These are phyloP conservation scores for Talinum fruticosum DNA, from an alignment of 148 eudicot species.

Conservation along the genomic window DNA sequence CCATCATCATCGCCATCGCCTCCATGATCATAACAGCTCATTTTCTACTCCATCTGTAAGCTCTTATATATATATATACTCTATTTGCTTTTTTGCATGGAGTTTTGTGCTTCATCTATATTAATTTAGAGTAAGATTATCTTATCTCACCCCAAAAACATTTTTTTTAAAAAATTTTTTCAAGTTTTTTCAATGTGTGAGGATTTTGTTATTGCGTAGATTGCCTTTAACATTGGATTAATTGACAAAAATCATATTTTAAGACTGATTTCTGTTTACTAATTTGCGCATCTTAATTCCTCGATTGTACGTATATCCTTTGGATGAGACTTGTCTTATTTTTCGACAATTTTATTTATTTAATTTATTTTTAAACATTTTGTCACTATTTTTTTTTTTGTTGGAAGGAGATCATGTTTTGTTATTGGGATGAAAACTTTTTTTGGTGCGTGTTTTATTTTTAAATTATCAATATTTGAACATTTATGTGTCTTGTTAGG, in stretches of 20 bases:
- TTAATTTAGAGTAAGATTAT: no score
- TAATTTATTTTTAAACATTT: not conserved
- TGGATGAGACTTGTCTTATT: no score
- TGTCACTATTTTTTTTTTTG: not conserved
- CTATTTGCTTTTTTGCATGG: no score
- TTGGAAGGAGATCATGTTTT: not conserved
- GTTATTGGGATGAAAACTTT: not conserved
- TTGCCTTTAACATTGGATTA: not conserved
- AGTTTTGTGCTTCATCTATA: no score
- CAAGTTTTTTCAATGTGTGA: no score
- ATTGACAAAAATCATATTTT: not conserved
- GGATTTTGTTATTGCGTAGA: no score
- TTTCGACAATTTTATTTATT: not conserved
- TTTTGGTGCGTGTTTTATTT: no score
- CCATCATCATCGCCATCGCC: not conserved
- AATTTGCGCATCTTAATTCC: not conserved
- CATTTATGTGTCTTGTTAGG: not conserved
- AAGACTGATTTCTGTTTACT: no score
- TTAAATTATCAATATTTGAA: not conserved
- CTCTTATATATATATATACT: no score
- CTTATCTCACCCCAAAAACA: no score
- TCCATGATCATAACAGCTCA: conserved; percentile 6
- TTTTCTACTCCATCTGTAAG: not conserved
- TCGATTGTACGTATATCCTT: no score
- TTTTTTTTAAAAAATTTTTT: no score